Base-by-base conservation (phyloP, 2,329 filamentous ascomycete species). In the Trichoderma koningiopsis region DNA sequence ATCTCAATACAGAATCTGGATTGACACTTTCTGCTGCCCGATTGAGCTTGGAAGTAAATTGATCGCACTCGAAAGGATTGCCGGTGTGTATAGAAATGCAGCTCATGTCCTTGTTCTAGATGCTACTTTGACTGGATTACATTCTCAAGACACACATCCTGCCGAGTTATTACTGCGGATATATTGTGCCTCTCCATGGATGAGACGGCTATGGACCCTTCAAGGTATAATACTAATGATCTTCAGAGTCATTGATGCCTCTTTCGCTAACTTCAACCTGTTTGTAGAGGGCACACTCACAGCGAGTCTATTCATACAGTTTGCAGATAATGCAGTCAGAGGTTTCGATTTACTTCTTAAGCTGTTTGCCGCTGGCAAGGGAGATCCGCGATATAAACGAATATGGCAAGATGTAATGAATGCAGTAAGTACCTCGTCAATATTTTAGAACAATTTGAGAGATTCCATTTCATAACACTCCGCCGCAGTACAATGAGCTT, bases 181-280 rank as follows among this genome's bases (percentile, higher is more conserved):
- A 4, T 74, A 80, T 37, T 76, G 69, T 5, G 71, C 73, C 14
- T 80, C 79, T 4, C 72, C 75, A 24, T 82, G 81, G 80, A 79
- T 81, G 72, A 74, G 79, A 56, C 73, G 80, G 5, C 72, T 81
- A 1, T 82, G 80, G 81, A 82, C 81, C 0, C 74, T 82, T 16
- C 80, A 82, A 72, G 74, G 75, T 72, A 71, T n/a, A 10, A 10
- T 52, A 1, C 2, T 16, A 8, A 16, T 16, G 5, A 19, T 24
- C 16, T 11, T 33, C 4, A 8, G 40, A 10, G 14, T 1, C 6
- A 24, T 24, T 22, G 47, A 7, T 4, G 31, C 19, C 19, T 5
- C 6, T 4, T 47, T 27, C 3, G 13, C 37, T 47, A 49, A 49
- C 4, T 19, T 5, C 19, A 33, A 11, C 3, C 16, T 4, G 29